A percentile compares a stretch with the other conserved stretches of the same genome.
Evolutionary conservation across 1,284 basidiomycete genomes (phyloP).

Genomic region (Tylopilus orsonianus): DNA sequence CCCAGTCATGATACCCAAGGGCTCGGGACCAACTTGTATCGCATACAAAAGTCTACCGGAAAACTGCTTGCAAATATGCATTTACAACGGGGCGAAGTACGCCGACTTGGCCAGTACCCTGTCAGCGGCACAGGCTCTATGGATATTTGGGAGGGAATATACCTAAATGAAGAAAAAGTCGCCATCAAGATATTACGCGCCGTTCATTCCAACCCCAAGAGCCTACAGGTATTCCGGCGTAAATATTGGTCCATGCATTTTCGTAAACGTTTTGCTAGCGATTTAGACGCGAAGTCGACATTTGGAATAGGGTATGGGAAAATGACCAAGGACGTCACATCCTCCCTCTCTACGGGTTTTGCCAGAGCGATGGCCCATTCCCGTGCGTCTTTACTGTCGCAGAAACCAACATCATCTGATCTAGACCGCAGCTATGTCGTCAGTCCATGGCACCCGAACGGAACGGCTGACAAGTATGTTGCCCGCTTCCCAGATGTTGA

Average conservation of each 20-base stretch:
- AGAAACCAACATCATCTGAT: neutral
- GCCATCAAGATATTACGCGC: slow-evolving; percentile 55
- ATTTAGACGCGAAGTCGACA: slow-evolving; percentile 51
- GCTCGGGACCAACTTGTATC: slow-evolving; percentile 48
- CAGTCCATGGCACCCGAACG: slow-evolving; percentile 55
- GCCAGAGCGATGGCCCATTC: slow-evolving; percentile 51
- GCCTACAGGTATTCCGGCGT: slow-evolving; percentile 36
- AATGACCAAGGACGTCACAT: slow-evolving; percentile 49
- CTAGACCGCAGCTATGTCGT: slow-evolving; percentile 45
- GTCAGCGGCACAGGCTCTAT: slow-evolving; percentile 49
- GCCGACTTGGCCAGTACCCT: slow-evolving; percentile 45
- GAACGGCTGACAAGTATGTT: slow-evolving; percentile 50
- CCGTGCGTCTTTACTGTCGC: slow-evolving; percentile 37
- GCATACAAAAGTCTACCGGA: slow-evolving; percentile 43
- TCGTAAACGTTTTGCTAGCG: slow-evolving; percentile 35
- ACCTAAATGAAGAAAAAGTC: slow-evolving; percentile 52
- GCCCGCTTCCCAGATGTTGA: slow-evolving; percentile 38
- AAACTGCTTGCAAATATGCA: slow-evolving; percentile 49
- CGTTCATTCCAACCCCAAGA: slow-evolving; percentile 45
- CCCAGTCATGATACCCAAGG: slow-evolving; percentile 41
- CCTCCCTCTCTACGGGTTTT: slow-evolving; percentile 56
- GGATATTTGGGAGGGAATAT: slow-evolving; percentile 53
- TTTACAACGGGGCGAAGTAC: slow-evolving; percentile 50
- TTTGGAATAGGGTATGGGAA: slow-evolving; percentile 56
- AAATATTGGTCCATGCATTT: neutral